Evolutionary conservation across 352 stramenopile species (phyloP), one percentile per base, ranked within the genome.

Genomic region (Globisporangium paddicum): DNA sequence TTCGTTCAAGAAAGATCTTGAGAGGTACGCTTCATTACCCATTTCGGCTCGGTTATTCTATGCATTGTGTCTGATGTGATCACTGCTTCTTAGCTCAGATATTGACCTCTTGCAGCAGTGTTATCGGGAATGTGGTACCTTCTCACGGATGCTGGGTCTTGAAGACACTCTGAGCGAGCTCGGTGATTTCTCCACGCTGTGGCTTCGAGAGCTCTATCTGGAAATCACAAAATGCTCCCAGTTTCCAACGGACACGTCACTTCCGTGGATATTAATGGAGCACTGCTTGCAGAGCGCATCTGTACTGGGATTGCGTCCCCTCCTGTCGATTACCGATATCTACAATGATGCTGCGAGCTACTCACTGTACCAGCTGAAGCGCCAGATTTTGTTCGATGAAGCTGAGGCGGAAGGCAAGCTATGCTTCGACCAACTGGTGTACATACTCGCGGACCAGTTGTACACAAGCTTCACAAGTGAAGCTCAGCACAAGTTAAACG

Each of bases 171-270:
- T 96, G 2, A 41, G 42, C 23, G 64, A 85, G 2, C 51, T 93
- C 0, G 64, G 70, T 4, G 75, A 92, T 32, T 88, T 95, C 52
- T 82, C 79, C 4, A 70, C 75, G 21, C 54, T 97, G 6, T 94
- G 89, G 72, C 93, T 86, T 50, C 79, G 87, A 6, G 88, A 96
- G 57, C 71, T 90, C 5, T 87, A 93, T 58, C 60, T 96, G 13
- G 81, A 93, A 41, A 69, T 89, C 19, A 64, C 72, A 8, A 77
- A 79, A 18, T 75, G 69, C 37, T 71, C 82, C 2, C 86, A 96
- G 58, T 87, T 97, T 45, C 82, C 89, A n/a, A 83, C 87, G 9
- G 79, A 91, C 44, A 74, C 79, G 13, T 95, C 82, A 2, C 62
- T 97, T 5, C 82, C 87, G 4, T 97, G 87, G 89, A 56, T 95